Base-by-base conservation (phyloP, 441 rosid species). In the Dalechampia spathulata region DNA sequence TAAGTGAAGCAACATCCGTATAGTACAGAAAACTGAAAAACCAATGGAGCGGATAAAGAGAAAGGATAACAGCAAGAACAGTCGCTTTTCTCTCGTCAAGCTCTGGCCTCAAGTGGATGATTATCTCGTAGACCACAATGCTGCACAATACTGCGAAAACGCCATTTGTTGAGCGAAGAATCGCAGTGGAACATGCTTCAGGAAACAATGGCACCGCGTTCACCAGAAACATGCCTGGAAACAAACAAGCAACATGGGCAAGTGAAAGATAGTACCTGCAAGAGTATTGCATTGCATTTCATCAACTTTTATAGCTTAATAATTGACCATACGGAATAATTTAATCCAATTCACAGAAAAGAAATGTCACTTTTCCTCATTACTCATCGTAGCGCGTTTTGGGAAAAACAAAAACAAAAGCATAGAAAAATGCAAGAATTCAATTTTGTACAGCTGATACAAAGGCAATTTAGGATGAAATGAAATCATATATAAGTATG, bases 181-280 rank as follows among this genome's bases (percentile, higher is more conserved):
- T 60, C 27, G 72, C 68, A 20, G 83, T 61, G 27, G 90, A 83
- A 64, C 97, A 90, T 58, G 67, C 63, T 57, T 79, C 84, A 9
- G 79, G 45, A 60, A 76, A 80, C 11, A 75, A 77, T 26, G 74
- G 48, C 30, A 58, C 67, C 59, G 26, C 34, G 14, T 50, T 67
- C 54, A 62, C 43, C 58, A 75, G 28, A 22, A 67, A 62, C 79
- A 78, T 62, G 73, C 73, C 90, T 45, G 96, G 95, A 72, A 75
- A 79, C 76, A 89, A 63, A 76, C 72, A 62, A 72, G 82, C 84
- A 76, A 79, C 80, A 66, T 82, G 72, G 66, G 79, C 83, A 61
- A 93, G 93, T 58, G 97, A 85, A 76, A 93, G 84, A 72, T 26
- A 80, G 81, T 93, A 93, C 96, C 99, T 90, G 75, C 79, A 74